Evolutionary conservation across 1,284 basidiomycete genomes (phyloP).

Genomic region (Ceratobasidium theobromae): DNA sequence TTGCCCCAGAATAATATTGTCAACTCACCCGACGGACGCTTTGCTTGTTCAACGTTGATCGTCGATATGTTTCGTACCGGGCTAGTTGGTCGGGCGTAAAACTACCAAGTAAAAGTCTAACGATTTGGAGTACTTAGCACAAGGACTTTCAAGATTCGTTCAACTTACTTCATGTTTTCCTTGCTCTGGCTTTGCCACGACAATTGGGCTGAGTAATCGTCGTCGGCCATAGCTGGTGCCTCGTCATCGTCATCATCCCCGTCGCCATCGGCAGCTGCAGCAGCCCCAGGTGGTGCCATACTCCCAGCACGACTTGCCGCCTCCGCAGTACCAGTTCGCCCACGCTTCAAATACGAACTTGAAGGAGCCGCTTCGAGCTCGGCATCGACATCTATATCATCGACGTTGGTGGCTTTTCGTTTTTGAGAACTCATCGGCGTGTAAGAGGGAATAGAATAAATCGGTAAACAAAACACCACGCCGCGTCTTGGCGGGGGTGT

Average conservation of each 20-base stretch:
- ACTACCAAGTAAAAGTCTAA: slow-evolving; percentile 81
- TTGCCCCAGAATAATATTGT: not conserved
- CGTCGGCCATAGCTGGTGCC: slow-evolving; percentile 80
- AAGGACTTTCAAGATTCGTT: not conserved
- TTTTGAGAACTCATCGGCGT: slow-evolving; percentile 13
- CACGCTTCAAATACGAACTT: slow-evolving; percentile 10
- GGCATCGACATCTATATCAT: slow-evolving; percentile 20
- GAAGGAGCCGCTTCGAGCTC: slow-evolving; percentile 15
- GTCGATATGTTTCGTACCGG: slow-evolving; percentile 82
- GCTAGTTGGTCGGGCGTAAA: slow-evolving; percentile 83
- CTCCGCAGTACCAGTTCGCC: slow-evolving; percentile 4
- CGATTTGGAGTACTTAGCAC: slow-evolving; percentile 12
- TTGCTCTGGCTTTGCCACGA: slow-evolving; percentile 81
- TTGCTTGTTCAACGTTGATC: slow-evolving; percentile 80
- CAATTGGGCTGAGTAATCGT: slow-evolving; percentile 76
- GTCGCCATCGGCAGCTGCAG: slow-evolving; percentile 54
- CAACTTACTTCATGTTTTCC: slow-evolving; percentile 71
- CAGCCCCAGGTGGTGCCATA: not conserved
- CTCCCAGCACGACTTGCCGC: slow-evolving; percentile 24
- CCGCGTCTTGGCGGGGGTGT: not conserved
- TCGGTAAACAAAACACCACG: not conserved
- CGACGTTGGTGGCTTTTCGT: slow-evolving; percentile 27
- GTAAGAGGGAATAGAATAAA: not conserved
- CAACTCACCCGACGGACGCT: slow-evolving; percentile 70
- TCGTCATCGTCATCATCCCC: slow-evolving; percentile 60